Evolutionary conservation across 371 early-diverging fungal species (phyloP).

Genomic region (Neoconidiobolus thromboides): DNA sequence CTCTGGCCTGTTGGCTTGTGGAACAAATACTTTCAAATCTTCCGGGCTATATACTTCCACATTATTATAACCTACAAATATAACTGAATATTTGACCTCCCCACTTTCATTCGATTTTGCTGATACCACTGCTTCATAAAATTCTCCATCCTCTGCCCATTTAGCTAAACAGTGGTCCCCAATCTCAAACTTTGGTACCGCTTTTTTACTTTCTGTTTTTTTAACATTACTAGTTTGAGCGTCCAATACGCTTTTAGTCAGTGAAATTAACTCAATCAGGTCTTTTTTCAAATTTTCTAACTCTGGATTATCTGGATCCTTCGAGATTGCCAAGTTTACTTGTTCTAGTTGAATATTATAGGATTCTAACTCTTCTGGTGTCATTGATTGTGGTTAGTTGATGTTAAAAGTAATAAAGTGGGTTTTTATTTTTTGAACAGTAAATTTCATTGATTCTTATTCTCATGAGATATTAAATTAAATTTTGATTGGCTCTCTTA

Average conservation of each 20-base stretch:
- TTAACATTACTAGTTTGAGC: constrained; percentile 8
- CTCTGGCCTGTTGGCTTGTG: constrained; percentile 13
- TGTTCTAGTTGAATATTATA: constrained; percentile 53
- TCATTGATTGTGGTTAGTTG: constrained; percentile 6
- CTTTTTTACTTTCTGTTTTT: constrained; percentile 1
- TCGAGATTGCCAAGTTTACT: constrained; percentile 43
- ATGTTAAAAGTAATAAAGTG: too few relatives aligned
- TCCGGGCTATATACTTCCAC: constrained; percentile 29
- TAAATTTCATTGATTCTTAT: too few relatives aligned
- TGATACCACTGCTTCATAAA: constrained; percentile 49
- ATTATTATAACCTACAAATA: constrained; percentile 45
- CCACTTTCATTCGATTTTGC: constrained; percentile 25
- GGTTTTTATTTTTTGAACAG: too few relatives aligned
- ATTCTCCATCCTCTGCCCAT: constrained; percentile 40
- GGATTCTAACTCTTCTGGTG: constrained; percentile 30
- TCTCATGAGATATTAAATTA: too few relatives aligned
- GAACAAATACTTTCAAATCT: constrained; percentile 26
- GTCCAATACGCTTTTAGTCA: constrained; percentile 18
- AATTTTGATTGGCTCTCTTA: too few relatives aligned
- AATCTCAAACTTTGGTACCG: constrained; percentile 12
- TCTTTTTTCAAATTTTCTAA: constrained; percentile 40
- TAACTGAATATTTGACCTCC: constrained; percentile 41
- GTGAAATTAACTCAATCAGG: constrained; percentile 45
- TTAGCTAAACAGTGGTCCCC: constrained; percentile 47
- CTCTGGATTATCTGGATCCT: constrained; percentile 49